Evolutionary conservation across 2,329 filamentous ascomycete species (phyloP), one percentile per base, ranked within the genome.

Genomic region (Colletotrichum acutatum): DNA sequence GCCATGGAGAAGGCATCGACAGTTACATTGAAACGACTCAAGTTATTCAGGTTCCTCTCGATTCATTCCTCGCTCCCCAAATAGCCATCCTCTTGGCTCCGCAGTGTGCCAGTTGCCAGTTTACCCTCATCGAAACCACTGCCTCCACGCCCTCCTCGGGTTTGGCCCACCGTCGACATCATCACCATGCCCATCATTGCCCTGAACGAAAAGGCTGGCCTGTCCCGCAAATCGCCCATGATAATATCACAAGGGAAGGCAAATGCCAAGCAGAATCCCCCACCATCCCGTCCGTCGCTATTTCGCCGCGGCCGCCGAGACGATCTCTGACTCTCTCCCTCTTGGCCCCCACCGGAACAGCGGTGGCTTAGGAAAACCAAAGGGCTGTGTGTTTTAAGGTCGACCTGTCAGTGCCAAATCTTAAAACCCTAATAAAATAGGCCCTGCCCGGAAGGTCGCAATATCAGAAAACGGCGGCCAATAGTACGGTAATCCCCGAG

Each of bases 141-240:
- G 5, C 11, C 32, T 37, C 57, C n/a, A 46, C 42, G 42, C 24
- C 58, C 24, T 61, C 19, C 16, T 61, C 59, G 59, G 26, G 30
- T 28, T 19, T 8, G 57, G 46, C 66, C 66, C 66, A 68, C 66
- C 32, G 19, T 62, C 66, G 30, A 68, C 57, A 68, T 68, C 66
- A 37, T 42, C 46, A 46, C 49, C 37, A 46, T 37, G 57, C 24
- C 37, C 26, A 22, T 22, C 37, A 46, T 11, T 32, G 42, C 42
- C 59, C 9, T 32, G 42, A n/a, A 9, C 22, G 59, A 24, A 49
- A 26, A 30, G 19, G 11, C 34, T 49, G 34, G 5, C 16, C 42
- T n/a, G 42, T 46, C 42, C 42, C 19, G 42, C 42, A 46, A 46
- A 42, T 61, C 37, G n/a, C 24, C 59, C 59, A 52, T 62, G 30